phyloP scores from a whole-genome alignment of 2,329 filamentous ascomycete genomes.

The Verticillium albo-atrum region DNA sequence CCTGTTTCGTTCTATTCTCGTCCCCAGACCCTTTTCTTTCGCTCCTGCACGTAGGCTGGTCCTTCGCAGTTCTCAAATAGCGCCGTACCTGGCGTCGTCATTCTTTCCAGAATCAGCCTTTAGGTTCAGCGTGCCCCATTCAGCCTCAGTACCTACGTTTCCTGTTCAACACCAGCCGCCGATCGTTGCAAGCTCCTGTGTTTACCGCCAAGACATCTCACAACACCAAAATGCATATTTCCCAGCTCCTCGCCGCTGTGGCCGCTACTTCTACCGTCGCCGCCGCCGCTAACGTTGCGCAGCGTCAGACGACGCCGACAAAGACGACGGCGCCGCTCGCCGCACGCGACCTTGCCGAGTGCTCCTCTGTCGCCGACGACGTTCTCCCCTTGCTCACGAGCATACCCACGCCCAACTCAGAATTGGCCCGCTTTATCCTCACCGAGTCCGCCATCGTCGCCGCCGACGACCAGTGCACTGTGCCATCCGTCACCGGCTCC shows the following conservation, averaged over 20 bases:
- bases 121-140: too few species aligned
- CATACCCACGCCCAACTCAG: conserved; percentile 13
- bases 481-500: conserved; percentile 20
- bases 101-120: neutral
- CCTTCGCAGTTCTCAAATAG: neutral
- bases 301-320: neutral
- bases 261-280: neutral
- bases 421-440: conserved; percentile 16
- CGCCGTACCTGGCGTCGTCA: neutral
- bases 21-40: neutral
- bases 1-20: neutral
- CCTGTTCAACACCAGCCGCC: too few species aligned
- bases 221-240: neutral
- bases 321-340: conserved; percentile 1
- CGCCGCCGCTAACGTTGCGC: neutral
- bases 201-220: neutral
- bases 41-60: neutral
- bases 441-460: conserved; percentile 15
- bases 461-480: conserved; percentile 13
- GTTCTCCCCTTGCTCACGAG: conserved; percentile 15
- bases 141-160: too few species aligned
- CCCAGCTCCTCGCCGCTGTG: neutral
- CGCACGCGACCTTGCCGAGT: conserved; percentile 8
- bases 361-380: conserved; percentile 11
- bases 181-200: too few species aligned